Evolutionary conservation across 2,329 filamentous ascomycete species (phyloP), one percentile per base, ranked within the genome.

Genomic region (Aotearoamyces nothofagi): DNA sequence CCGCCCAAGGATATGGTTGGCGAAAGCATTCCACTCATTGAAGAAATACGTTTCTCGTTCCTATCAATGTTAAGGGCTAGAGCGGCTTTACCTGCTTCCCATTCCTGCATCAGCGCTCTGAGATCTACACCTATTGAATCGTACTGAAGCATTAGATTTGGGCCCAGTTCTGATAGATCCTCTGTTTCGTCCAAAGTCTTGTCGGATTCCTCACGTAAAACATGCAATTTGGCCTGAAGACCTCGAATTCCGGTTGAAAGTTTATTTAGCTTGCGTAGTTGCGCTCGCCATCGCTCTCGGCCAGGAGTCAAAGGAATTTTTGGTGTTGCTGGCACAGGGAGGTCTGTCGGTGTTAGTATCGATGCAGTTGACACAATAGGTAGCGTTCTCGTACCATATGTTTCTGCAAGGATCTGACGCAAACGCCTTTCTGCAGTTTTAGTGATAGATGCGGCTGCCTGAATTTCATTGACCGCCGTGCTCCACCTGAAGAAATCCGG

Each of bases 81-180:
- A 5, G 82, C 75, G n/a, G 76, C 69, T 51, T 80, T 87, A 28
- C 87, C 90, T 29, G 78, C 69, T 44, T 92, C 82, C 86, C 86
- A 93, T 38, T 83, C 79, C 37, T 78, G 66, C 53, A 86, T 72
- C 27, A 93, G 58, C 24, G 76, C 69, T 49, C 78, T 78, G 24
- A 98, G 63, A 46, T 98, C 90, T 15, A 75, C 64, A 3, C 90
- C 90, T 38, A 98, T 92, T 4, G 84, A 87, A 32, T 98, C 90
- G 52, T 96, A 98, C 46, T 96, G 90, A 13, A 74, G 58, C 64
- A 93, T 76, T 22, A 96, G 63, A 37, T 73, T 75, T 1, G 76
- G 68, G 1, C 80, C 82, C 10, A 93, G 66, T 39, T 92, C 80
- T 4, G 72, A 70, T 11, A 81, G 70, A 41, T 77, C 71, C 33